Evolutionary conservation across 2,329 filamentous ascomycete species (phyloP).

Genomic region (Xylariaceae sp.): DNA sequence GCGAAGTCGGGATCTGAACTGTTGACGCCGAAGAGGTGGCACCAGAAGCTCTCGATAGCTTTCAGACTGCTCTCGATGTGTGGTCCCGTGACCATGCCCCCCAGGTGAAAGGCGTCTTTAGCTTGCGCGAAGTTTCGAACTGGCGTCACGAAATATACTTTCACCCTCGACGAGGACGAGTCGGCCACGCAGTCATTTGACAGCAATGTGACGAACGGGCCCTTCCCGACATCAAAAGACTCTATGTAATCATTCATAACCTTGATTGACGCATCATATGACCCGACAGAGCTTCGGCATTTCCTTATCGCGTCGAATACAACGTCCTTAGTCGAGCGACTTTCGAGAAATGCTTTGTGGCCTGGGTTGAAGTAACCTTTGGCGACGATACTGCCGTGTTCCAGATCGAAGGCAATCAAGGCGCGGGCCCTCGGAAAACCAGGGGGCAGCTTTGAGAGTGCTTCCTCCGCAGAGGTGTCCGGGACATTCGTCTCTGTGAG

Average conservation of each 20-base stretch:
- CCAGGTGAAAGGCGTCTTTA: slow-evolving; percentile 8
- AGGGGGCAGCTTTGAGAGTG: not conserved
- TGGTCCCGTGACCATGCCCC: not conserved
- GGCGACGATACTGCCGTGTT: slow-evolving; percentile 11
- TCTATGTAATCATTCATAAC: not conserved
- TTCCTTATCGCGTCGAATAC: slow-evolving; percentile 7
- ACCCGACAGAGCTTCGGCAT: slow-evolving; percentile 4
- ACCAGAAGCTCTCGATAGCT: slow-evolving; percentile 5
- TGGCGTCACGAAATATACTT: slow-evolving; percentile 6
- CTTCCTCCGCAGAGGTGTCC: not conserved
- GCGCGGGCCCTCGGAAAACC: not conserved
- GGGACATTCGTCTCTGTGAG: slow-evolving; percentile 4
- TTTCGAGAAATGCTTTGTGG: not conserved
- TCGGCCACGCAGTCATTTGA: slow-evolving; percentile 24
- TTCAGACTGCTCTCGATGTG: not conserved
- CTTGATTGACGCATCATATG: slow-evolving; percentile 4
- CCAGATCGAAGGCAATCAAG: slow-evolving; percentile 22
- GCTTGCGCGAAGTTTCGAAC: slow-evolving; percentile 10
- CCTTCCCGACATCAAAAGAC: not conserved
- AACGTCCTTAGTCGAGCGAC: not conserved
- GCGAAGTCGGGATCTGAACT: not conserved
- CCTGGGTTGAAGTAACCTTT: slow-evolving; percentile 23
- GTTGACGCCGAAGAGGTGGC: slow-evolving; percentile 2
- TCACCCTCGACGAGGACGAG: not conserved
- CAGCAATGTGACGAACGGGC: slow-evolving; percentile 5